Evolutionary conservation across 192 early-diverging fungal species (phyloP), one percentile per base, ranked within the genome.

Genomic region (Entomortierella lignicola): DNA sequence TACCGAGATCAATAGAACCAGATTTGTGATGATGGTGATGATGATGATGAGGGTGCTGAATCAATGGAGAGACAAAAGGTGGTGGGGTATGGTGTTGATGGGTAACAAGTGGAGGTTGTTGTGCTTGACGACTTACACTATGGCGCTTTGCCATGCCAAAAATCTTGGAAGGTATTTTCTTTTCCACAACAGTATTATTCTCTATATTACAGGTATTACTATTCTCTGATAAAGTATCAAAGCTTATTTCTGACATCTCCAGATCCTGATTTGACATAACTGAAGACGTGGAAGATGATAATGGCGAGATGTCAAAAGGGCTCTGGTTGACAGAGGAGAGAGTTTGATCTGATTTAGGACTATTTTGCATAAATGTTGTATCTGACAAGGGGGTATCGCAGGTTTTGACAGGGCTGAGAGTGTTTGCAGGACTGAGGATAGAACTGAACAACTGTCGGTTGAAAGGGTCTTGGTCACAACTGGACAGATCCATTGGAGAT

Each of bases 81-180:
- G 72, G 65, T 13, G 72, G 72, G 34, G 72, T 77, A 25, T 69
- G 74, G 12, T 77, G 74, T 27, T 77, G 74, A 37, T 77, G 74
- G 5, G 66, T 68, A 4, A 77, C 74, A 27, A 77, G 34, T 1
- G 74, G 74, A 0, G 66, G 74, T 12, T 69, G 74, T 39, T 77
- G 74, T 23, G 74, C 74, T 31, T 77, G 74, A 7, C 66, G 66
- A 27, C 74, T 77, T 13, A 77, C 74, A 31, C 74, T 77, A 43
- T 77, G 74, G 27, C 74, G 74, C 37, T 68, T 68, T 21, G 52
- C 29, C 10, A 21, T 54, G 34, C 48, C 48, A 8, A 55, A 52
- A 25, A 39, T 17, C 25, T 59, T 61, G 5, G 53, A 41, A 10
- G 55, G 25, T 0, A 17, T 56, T 34, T 77, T 77, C 20, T 50